Base-by-base conservation (phyloP, 306 rosid genomes). In the Prunus mongolica region DNA sequence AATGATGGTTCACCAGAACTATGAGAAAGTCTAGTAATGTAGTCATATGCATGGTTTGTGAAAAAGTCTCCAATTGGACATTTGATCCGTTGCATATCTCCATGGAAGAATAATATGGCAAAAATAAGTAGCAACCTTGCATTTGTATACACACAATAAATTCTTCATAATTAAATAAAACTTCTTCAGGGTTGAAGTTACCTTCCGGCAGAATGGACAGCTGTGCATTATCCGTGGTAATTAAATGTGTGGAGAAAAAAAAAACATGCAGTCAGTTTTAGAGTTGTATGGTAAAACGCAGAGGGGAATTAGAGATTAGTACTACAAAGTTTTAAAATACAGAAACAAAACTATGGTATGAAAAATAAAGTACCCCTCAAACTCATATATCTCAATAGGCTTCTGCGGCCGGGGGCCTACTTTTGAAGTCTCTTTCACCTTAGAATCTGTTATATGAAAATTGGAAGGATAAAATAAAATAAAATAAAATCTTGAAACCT, bases 161-260 rank as follows among this genome's bases (percentile, higher is more conserved):
- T 19, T 34, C 63, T 25, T 75, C 19, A 56, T 27, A 72, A 76
- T 28, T 25, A 24, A 67, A 75, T 3, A 32, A 57, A 24, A 68
- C 6, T 50, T 6, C 5, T 19, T 46, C 3, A 9, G 14, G 49
- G 49, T 11, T 67, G 16, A 75, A 45, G 32, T 84, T 91, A 96
- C 99, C 99, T 96, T 96, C 63, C 98, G 93, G 76, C 99, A 96
- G 82, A 92, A 96, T 71, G 99, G 99, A 80, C 97, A 96, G 84
- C 99, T 96, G 84, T 72, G 22, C 25, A 20, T 19, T 61, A 76
- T 78, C 86, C 92, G 68, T 67, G 76, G 70, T 22, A 58, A 80
- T 73, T 76, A 86, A 49, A 41, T n/a, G 67, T 61, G 32, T 25
- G 47, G 65, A 58, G 3, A 73, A 3, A 38, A 51, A 73, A 73